phyloP scores from a whole-genome alignment of 2,329 filamentous ascomycete genomes.

The Passalora sequoiae region DNA sequence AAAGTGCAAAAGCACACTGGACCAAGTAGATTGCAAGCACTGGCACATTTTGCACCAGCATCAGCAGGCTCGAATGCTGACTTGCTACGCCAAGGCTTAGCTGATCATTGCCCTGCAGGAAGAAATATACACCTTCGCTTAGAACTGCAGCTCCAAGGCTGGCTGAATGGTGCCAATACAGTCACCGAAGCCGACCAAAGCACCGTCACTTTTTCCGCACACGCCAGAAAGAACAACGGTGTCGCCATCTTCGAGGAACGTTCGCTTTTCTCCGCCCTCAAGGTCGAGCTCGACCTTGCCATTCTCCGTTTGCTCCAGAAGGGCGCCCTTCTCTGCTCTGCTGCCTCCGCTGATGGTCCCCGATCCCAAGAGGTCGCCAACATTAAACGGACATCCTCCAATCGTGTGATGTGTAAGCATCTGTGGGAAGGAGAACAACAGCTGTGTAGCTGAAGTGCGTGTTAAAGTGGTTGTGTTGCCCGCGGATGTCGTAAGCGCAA shows the following conservation, averaged over 20 bases:
- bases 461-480: slow-evolving; percentile 49
- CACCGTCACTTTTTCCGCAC: slow-evolving; percentile 57
- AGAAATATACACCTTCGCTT: no score
- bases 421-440: slow-evolving; percentile 78
- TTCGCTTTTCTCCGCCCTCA: slow-evolving; percentile 60
- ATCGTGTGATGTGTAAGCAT: slow-evolving; percentile 77
- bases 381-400: slow-evolving; percentile 67
- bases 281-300: slow-evolving; percentile 62
- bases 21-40: no score
- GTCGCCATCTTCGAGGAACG: slow-evolving; percentile 71
- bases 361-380: slow-evolving; percentile 70
- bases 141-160: slow-evolving; percentile 23
- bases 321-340: slow-evolving; percentile 57
- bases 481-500: slow-evolving; percentile 52
- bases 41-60: no score
- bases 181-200: slow-evolving; percentile 71
- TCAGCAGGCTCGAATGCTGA: no score
- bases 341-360: slow-evolving; percentile 69
- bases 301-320: slow-evolving; percentile 66
- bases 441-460: slow-evolving; percentile 57
- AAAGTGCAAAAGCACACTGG: no score
- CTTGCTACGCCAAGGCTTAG: no score
- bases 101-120: no score
- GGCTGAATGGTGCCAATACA: slow-evolving; percentile 60
- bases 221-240: slow-evolving; percentile 61